phyloP scores from a whole-genome alignment of 2,329 filamentous ascomycete genomes.

The Aspergillus intermedius region DNA sequence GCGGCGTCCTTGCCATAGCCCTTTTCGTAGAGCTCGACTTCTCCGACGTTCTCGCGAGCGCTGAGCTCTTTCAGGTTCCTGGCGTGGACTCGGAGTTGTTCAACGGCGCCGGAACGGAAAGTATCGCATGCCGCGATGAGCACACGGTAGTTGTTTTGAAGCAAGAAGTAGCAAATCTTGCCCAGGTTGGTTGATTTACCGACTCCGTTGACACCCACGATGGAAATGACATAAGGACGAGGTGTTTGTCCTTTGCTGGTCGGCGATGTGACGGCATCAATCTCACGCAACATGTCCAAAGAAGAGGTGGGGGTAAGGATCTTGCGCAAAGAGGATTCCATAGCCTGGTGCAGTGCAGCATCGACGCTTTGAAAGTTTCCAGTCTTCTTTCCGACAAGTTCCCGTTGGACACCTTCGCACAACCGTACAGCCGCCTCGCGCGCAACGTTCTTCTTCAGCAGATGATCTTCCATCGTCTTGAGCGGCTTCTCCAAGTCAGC shows the following conservation, averaged over 20 bases:
- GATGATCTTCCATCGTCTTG: conserved; percentile 91
- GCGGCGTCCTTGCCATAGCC: conserved; percentile 98
- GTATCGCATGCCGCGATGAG: conserved; percentile 93
- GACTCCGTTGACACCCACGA: conserved; percentile 96
- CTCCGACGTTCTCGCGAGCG: conserved; percentile 68
- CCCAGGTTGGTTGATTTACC: conserved; percentile 96
- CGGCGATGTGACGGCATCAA: conserved; percentile 68
- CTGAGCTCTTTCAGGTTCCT: conserved; percentile 87
- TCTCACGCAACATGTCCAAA: conserved; percentile 88
- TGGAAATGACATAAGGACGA: conserved; percentile 93
- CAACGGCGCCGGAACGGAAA: conserved; percentile 92
- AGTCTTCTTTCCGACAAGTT: conserved; percentile 85
- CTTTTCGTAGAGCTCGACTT: conserved; percentile 90
- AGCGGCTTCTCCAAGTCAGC: conserved; percentile 86
- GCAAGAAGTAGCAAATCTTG: conserved; percentile 95
- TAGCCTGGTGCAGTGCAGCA: conserved; percentile 72
- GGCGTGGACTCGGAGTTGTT: conserved; percentile 93
- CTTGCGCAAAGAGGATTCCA: conserved; percentile 87
- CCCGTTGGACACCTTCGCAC: conserved; percentile 84
- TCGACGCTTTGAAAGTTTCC: conserved; percentile 86
- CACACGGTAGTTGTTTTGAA: conserved; percentile 95
- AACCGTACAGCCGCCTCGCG: conserved; percentile 86
- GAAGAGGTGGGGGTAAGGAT: conserved; percentile 95
- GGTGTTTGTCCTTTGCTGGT: conserved; percentile 56
- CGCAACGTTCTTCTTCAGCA: conserved; percentile 92